Evolutionary conservation across 495 filamentous ascomycete genomes (phyloP).

Genomic region (Penicillium taxi): DNA sequence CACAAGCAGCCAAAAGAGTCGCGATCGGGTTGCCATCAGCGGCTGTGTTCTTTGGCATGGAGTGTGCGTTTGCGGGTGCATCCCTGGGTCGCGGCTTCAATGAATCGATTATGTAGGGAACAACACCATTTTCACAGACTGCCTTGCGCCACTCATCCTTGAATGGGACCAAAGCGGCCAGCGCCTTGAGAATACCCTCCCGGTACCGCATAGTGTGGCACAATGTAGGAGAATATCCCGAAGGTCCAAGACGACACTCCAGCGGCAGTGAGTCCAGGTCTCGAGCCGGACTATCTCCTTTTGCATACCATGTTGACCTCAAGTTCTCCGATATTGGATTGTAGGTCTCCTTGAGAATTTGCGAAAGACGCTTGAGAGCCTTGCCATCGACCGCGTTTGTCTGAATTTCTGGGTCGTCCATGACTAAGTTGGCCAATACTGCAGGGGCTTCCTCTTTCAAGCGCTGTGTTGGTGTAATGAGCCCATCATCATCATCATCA

Average conservation of each 20-base stretch:
- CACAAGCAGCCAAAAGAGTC: conserved; percentile 81
- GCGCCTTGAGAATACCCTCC: conserved; percentile 66
- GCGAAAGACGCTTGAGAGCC: conserved; percentile 62
- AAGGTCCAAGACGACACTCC: conserved; percentile 44
- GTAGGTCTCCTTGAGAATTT: conserved; percentile 67
- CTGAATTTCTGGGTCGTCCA: conserved; percentile 67
- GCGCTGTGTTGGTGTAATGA: conserved; percentile 28
- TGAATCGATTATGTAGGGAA: conserved; percentile 76
- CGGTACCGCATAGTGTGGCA: conserved; percentile 70
- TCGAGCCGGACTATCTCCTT: conserved; percentile 17
- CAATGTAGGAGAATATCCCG: conserved; percentile 54
- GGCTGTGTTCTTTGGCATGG: conserved; percentile 31
- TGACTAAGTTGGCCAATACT: conserved; percentile 69
- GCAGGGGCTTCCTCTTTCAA: conserved; percentile 65
- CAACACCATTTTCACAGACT: conserved; percentile 70
- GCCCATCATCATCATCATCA: conserved; percentile 34
- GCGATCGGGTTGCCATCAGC: conserved; percentile 43
- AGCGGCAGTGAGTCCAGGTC: conserved; percentile 17
- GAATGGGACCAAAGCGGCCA: conserved; percentile 69
- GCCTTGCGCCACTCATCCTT: conserved; percentile 80
- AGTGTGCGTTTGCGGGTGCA: conserved; percentile 17
- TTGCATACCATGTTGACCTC: conserved; percentile 36
- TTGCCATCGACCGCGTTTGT: conserved; percentile 73
- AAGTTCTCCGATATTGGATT: conserved; percentile 34
- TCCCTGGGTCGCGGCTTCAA: conserved; percentile 51